Base-by-base conservation (phyloP, 2,329 filamentous ascomycete genomes). In the Microdochium paspali region DNA sequence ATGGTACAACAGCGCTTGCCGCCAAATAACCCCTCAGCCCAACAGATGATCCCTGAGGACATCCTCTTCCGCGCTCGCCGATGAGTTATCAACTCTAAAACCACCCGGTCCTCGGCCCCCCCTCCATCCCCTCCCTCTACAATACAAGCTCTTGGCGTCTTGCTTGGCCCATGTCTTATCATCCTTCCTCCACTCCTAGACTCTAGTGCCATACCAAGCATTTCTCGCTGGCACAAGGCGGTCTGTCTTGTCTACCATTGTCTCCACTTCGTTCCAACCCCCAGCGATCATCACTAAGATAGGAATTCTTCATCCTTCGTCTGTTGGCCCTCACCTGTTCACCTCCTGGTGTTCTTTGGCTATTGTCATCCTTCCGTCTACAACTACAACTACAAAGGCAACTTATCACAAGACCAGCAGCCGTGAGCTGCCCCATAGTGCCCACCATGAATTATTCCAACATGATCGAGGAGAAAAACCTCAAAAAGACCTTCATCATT, bases 401-500 rank as follows among this genome's bases (percentile, higher is more conserved):
- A 35, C 31, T 35, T n/a, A 18, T 35, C 31, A 35, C 10, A 20
- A 7, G 7, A 18, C 18, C 35, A 40, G 35, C 35, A 40, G 35
- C 35, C 35, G 4, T 12, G 13, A 20, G 35, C 35, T 40, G 35
- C 35, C 10, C 20, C 35, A 3, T 3, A 21, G 12, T 18, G 18
- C 15, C 35, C 35, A 40, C 10, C n/a, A 44, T 44, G 42, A 44
- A 44, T 18, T 44, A 25, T 24, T 44, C 63, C 13, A 59, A 54
- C 23, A 61, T 66, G 63, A 62, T 65, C 15, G 58, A 66, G 26
- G 63, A 66, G 49, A 61, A 62, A 44, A 54, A 52, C 46, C 57
- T 67, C 47, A 66, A 64, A 50, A 62, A 66, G 59, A 61, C 61
- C 4, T 67, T 67, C 51, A 63, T 67, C 30, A 56, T 68, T 24